phyloP scores from a whole-genome alignment of 2,329 filamentous ascomycete genomes.

The Fusarium chlamydosporum region DNA sequence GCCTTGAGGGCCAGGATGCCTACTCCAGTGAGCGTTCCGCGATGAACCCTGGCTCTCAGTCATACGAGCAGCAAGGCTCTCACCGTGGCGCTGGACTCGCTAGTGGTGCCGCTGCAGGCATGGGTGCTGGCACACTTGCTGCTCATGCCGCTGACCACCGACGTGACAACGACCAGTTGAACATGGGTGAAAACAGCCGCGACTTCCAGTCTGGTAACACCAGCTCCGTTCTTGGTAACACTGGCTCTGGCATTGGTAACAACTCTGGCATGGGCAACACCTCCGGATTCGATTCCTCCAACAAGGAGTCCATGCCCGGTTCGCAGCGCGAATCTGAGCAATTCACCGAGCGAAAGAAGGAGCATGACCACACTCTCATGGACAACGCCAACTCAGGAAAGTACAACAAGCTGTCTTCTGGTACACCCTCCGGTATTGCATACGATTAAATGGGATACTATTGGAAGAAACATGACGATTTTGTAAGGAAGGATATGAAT shows the following conservation, averaged over 20 bases:
- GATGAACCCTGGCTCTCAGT: background rate
- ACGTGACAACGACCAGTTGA: background rate
- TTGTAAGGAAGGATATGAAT: background rate
- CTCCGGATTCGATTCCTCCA: background rate
- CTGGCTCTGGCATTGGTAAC: background rate
- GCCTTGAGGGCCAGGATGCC: background rate
- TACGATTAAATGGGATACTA: background rate
- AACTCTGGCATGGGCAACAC: background rate
- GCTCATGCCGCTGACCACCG: constrained; percentile 5
- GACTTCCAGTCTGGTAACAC: background rate
- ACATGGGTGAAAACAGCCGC: background rate
- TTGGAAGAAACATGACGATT: background rate
- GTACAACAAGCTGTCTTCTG: constrained; percentile 43
- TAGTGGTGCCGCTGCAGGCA: constrained; percentile 22
- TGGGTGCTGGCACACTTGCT: constrained; percentile 27
- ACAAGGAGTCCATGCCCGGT: background rate
- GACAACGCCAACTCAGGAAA: constrained; percentile 41
- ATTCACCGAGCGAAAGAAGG: background rate
- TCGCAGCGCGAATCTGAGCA: background rate
- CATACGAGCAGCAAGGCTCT: background rate
- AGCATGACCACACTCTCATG: background rate
- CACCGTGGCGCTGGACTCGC: constrained; percentile 1
- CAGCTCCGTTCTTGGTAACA: background rate
- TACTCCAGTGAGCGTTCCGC: background rate
- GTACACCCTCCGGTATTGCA: constrained; percentile 37